These are phyloP conservation scores for Chlorella sp. DNA, from an alignment of 139 green algal species.

Conservation along the genomic window DNA sequence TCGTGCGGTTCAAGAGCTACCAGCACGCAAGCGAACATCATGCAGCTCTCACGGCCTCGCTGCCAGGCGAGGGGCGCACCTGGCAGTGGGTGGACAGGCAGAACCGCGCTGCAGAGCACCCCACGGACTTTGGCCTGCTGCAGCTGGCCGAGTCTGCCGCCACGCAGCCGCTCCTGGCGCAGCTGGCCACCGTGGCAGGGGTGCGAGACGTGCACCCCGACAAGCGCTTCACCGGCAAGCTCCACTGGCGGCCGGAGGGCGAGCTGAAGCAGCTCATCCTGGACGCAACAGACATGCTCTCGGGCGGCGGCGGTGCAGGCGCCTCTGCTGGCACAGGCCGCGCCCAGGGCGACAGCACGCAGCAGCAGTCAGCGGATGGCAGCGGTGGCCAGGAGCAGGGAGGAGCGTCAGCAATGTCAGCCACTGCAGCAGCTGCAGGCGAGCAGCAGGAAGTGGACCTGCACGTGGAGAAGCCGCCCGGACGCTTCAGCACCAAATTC, in stretches of 20 bases:
- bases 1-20: background rate
- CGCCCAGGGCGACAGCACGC: background rate
- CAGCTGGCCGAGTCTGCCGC: background rate
- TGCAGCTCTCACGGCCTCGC: background rate
- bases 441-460: background rate
- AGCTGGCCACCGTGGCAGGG: background rate
- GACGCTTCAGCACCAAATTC: constrained; percentile 36
- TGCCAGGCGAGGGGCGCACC: background rate
- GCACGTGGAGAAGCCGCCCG: constrained; percentile 25
- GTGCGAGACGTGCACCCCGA: background rate
- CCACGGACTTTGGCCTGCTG: background rate
- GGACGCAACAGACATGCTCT: too few relatives aligned
- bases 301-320: too few relatives aligned
- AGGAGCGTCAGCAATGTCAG: too few relatives aligned
- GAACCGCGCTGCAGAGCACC: background rate
- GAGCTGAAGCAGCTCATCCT: background rate
- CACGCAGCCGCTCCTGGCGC: background rate
- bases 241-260: background rate
- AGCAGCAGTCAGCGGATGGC: background rate
- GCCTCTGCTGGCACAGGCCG: background rate
- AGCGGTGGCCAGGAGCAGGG: background rate
- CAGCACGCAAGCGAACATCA: background rate
- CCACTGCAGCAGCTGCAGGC: background rate
- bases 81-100: background rate
- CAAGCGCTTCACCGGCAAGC: background rate